phyloP scores from a whole-genome alignment of 2,329 filamentous ascomycete species.

The Diaporthe capsici region DNA sequence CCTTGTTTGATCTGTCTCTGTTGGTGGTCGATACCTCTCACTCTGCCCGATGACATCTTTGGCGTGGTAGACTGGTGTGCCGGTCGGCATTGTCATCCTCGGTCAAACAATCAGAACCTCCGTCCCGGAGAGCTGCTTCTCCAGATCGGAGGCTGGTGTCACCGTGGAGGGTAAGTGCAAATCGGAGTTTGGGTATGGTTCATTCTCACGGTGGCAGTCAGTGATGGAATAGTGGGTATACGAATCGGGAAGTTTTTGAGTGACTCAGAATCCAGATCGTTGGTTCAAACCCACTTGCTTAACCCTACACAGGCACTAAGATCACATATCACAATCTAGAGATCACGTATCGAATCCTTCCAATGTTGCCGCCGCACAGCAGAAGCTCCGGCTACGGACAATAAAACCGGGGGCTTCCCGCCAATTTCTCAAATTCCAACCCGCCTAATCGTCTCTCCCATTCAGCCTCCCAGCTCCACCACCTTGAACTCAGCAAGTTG shows the following conservation, averaged over 20 bases:
- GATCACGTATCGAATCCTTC: not conserved
- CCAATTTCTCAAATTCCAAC: not conserved
- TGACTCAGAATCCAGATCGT: not conserved
- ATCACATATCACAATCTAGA: not conserved
- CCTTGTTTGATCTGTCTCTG: too few relatives aligned
- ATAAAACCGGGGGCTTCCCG: not conserved
- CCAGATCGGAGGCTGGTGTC: too few relatives aligned
- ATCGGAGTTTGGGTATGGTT: not conserved
- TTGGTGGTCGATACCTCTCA: too few relatives aligned
- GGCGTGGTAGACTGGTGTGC: too few relatives aligned
- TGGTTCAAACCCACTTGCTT: not conserved
- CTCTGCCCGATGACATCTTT: too few relatives aligned
- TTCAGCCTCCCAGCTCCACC: not conserved
- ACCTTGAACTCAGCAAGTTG: not conserved
- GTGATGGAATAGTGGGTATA: not conserved
- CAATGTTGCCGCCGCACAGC: not conserved
- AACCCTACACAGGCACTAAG: too few relatives aligned
- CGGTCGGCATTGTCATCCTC: too few relatives aligned
- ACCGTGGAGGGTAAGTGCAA: not conserved
- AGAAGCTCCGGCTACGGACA: not conserved
- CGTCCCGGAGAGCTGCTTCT: too few relatives aligned
- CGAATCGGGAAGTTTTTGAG: not conserved
- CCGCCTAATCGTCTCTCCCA: not conserved
- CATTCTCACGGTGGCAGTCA: not conserved
- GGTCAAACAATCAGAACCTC: too few relatives aligned